Conservation (phyloP, 78 protist species). For the Isochrysis galbana region DNA sequence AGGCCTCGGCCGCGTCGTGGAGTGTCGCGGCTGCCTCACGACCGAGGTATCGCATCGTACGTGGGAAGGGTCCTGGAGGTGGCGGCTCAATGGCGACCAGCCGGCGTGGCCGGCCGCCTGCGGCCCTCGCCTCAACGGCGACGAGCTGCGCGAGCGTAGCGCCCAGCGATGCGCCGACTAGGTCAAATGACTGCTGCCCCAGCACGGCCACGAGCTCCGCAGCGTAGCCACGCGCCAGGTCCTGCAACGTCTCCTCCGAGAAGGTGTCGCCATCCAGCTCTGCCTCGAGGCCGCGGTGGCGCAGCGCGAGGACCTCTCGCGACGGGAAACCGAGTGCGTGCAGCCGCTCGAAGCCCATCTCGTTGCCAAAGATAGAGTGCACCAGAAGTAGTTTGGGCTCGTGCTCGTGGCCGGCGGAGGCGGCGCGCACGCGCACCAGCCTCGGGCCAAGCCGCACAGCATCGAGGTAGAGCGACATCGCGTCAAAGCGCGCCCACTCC, state of each 20-base stretch:
- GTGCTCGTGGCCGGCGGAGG: not conserved
- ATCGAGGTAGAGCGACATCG: not conserved
- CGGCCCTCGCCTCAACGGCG: not conserved
- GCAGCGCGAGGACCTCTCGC: not conserved
- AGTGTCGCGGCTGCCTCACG: not conserved
- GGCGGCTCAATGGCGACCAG: not conserved
- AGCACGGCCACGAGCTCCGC: not conserved
- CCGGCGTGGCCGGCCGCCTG: not conserved
- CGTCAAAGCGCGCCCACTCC: not conserved
- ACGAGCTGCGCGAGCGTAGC: not conserved
- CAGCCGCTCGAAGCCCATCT: not conserved
- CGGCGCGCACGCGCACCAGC: not conserved
- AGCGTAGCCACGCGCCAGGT: not conserved
- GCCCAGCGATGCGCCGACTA: not conserved
- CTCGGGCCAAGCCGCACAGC: not conserved
- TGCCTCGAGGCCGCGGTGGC: not conserved
- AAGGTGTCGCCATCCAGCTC: not conserved
- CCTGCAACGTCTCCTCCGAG: not conserved
- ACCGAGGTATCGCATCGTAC: not conserved
- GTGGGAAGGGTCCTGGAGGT: not conserved
- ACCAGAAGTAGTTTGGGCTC: not conserved
- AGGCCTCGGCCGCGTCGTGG: not conserved
- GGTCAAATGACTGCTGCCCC: not conserved
- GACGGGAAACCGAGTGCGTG: not conserved
- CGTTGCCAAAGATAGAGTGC: not conserved